Percentiles rank a stretch among this genome's conserved stretches.
Conservation (phyloP, 345 rosid species). For the Passiflora organensis region DNA sequence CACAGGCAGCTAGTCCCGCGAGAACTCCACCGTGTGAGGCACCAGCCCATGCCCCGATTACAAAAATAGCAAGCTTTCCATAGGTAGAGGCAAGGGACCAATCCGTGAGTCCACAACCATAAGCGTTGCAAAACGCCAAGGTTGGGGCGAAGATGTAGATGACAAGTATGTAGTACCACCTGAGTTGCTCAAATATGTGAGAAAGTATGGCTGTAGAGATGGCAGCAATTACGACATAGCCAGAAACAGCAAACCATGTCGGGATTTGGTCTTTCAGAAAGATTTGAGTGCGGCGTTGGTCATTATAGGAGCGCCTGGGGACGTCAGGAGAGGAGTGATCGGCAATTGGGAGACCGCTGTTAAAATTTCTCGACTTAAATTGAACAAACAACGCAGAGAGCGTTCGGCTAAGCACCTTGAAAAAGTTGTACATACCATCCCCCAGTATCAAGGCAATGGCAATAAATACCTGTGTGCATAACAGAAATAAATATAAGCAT, state of each 20-base stretch:
- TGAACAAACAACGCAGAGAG: constrained; percentile 14
- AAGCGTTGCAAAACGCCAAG: constrained; percentile 47
- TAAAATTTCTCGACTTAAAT: background rate
- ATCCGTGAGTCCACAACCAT: constrained; percentile 54
- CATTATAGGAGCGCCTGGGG: constrained; percentile 8
- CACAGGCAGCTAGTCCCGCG: constrained; percentile 51
- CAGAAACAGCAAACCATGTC: constrained; percentile 40
- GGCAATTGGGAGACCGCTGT: constrained; percentile 11
- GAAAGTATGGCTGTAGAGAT: constrained; percentile 37
- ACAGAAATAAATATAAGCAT: background rate
- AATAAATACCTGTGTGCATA: constrained; percentile 23
- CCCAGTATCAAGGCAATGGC: constrained; percentile 31
- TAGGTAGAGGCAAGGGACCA: constrained; percentile 52
- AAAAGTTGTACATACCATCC: constrained; percentile 30
- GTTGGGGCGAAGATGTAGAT: constrained; percentile 46
- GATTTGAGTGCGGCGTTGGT: constrained; percentile 19
- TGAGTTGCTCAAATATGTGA: constrained; percentile 40
- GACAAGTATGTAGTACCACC: constrained; percentile 42
- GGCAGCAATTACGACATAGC: constrained; percentile 36
- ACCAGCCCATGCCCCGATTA: constrained; percentile 49
- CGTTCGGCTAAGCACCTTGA: constrained; percentile 22
- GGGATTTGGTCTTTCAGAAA: constrained; percentile 51
- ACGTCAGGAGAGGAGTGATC: background rate
- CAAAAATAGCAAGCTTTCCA: constrained; percentile 46
- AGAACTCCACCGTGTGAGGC: constrained; percentile 40